phyloP scores from a whole-genome alignment of 2,329 filamentous ascomycete genomes.

The Dactylonectria estremocensis region DNA sequence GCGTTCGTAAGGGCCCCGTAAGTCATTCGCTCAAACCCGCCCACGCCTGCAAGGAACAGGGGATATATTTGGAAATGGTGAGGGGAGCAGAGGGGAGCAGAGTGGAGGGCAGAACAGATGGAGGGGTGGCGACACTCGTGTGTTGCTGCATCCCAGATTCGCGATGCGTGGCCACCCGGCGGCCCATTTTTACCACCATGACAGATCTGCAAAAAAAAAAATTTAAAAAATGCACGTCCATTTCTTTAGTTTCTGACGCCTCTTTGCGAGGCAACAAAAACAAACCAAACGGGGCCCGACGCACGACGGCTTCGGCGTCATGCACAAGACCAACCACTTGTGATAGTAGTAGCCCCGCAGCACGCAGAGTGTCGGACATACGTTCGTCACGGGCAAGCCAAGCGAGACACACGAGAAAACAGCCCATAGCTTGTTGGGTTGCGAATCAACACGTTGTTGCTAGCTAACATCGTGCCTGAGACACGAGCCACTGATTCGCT shows the following conservation, averaged over 20 bases:
- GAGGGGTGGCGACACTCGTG: constrained; percentile 13
- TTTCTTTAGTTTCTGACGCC: not conserved
- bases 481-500: constrained; percentile 38
- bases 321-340: not conserved
- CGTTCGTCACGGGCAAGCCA: constrained; percentile 27
- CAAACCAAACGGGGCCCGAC: constrained; percentile 10
- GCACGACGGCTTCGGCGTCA: not conserved
- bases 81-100: not conserved
- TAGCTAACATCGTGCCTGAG: constrained; percentile 41
- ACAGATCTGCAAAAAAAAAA: constrained; percentile 46
- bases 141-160: constrained; percentile 43
- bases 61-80: constrained; percentile 30
- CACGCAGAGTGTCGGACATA: constrained; percentile 19
- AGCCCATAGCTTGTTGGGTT: constrained; percentile 46
- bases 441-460: constrained; percentile 43
- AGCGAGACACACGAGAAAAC: constrained; percentile 41
- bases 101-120: constrained; percentile 7
- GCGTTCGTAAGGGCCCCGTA: constrained; percentile 25
- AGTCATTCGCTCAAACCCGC: constrained; percentile 31
- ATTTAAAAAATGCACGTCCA: constrained; percentile 35
- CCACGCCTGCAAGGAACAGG: constrained; percentile 39
- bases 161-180: constrained; percentile 40
- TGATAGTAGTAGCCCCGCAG: constrained; percentile 14
- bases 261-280: constrained; percentile 24
- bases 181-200: constrained; percentile 45